Evolutionary conservation across 2,329 filamentous ascomycete species (phyloP), one percentile per base, ranked within the genome.

Genomic region (Emergomyces orientalis): DNA sequence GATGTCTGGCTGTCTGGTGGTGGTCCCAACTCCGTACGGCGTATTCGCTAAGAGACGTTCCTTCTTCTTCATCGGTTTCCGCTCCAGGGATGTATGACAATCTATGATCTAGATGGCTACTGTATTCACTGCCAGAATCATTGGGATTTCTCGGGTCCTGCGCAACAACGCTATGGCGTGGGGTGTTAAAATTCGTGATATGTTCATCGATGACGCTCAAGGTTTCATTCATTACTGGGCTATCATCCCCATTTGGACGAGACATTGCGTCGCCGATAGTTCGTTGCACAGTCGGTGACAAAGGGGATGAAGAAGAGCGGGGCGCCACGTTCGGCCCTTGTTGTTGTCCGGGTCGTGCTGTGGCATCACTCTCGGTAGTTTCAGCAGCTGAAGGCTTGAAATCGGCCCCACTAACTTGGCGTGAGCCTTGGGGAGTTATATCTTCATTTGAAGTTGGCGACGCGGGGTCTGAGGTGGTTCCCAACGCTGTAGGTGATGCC

Each of bases 171-270:
- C 80, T 82, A 65, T 84, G 82, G 30, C 83, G 80, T 61, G 84
- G 84, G 6, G 81, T 85, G 72, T 81, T 83, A 78, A 97, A 84
- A 73, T 96, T 89, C 51, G 91, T 96, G 69, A 97, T 96, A 73
- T 97, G 93, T 76, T 97, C 93, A 74, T 97, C 88, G 70, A 97
- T 97, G 63, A 97, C 93, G 71, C 91, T 96, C 60, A 97, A 78
- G 0, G 93, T 97, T 74, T 97, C 92, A 73, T 92, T 91, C 80
- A 97, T 88, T 59, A 97, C 92, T 13, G 90, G 88, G 71, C 86
- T 89, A 61, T 86, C 84, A 68, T 86, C 79, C 22, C 79, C 73
- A 68, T 78, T 75, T 69, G 64, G 70, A 68, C 86, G 79, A 64
- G 79, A 76, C 58, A 84, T 72, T 55, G 77, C 73, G 64, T 80